phyloP scores from a whole-genome alignment of 805 yeast genomes.

The Candida namnaoensis region DNA sequence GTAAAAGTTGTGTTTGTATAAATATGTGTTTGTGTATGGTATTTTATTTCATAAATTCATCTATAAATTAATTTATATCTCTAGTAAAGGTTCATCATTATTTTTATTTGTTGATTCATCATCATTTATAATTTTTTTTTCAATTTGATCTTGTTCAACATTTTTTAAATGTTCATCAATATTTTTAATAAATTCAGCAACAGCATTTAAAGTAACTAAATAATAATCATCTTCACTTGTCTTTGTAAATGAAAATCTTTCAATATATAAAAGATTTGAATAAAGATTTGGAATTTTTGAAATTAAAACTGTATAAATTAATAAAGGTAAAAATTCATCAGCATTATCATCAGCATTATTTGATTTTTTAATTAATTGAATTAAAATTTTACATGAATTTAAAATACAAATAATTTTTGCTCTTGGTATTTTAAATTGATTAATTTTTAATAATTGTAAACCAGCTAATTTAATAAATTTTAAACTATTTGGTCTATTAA shows the following conservation, averaged over 20 bases:
- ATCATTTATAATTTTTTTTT: no score
- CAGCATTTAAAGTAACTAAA: slow-evolving; percentile 83
- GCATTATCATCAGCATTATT: slow-evolving; percentile 72
- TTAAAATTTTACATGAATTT: slow-evolving; percentile 88
- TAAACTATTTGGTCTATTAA: slow-evolving; percentile 29
- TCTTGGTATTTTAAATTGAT: slow-evolving; percentile 83
- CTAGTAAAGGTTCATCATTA: no score
- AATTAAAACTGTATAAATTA: slow-evolving; percentile 70
- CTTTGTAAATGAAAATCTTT: slow-evolving; percentile 68
- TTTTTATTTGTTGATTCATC: no score
- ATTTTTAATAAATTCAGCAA: slow-evolving; percentile 68
- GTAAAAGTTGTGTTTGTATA: no score
- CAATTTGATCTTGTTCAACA: background rate
- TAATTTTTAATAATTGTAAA: slow-evolving; percentile 68
- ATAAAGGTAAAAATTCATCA: slow-evolving; percentile 85
- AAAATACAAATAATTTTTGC: slow-evolving; percentile 88
- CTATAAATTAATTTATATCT: no score
- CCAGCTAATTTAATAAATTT: slow-evolving; percentile 61
- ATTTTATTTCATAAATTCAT: no score
- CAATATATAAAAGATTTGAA: slow-evolving; percentile 79
- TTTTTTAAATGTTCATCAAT: slow-evolving; percentile 18
- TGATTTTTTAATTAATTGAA: slow-evolving; percentile 69
- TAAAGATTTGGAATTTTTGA: slow-evolving; percentile 57
- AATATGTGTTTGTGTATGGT: no score
- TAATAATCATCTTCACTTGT: slow-evolving; percentile 90